These are phyloP conservation scores for Phytophthora citricola DNA, from an alignment of 352 stramenopile species.

Conservation along the genomic window DNA sequence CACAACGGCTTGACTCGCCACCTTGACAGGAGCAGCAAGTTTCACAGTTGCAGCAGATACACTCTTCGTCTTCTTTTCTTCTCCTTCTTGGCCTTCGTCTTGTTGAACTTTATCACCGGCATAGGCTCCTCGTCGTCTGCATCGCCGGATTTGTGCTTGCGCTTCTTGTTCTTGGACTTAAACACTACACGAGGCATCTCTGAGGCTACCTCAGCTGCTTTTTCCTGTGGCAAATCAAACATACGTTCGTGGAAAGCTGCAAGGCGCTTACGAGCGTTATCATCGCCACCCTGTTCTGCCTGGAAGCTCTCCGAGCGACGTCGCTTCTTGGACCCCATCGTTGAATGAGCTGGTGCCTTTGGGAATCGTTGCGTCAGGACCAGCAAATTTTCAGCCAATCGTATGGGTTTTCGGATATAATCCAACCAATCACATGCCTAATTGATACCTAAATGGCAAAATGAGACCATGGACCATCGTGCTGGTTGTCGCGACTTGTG, in stretches of 20 bases:
- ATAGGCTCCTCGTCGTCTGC: constrained; percentile 39
- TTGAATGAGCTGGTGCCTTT: constrained; percentile 21
- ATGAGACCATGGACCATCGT: constrained; percentile 21
- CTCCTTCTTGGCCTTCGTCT: constrained; percentile 25
- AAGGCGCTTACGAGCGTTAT: constrained; percentile 51
- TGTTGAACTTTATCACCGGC: constrained; percentile 45
- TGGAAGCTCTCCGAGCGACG: constrained; percentile 42
- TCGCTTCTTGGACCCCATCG: constrained; percentile 43
- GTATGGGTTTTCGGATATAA: not conserved
- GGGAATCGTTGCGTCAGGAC: constrained; percentile 11
- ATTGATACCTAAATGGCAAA: not conserved
- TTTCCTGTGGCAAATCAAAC: constrained; percentile 54
- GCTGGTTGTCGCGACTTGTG: constrained; percentile 7
- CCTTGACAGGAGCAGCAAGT: not conserved
- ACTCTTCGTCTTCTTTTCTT: constrained; percentile 38
- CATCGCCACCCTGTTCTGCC: constrained; percentile 16
- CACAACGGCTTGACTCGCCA: constrained; percentile 16
- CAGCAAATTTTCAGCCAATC: constrained; percentile 40
- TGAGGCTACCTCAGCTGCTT: not conserved
- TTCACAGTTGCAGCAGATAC: constrained; percentile 8
- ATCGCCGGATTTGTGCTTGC: constrained; percentile 31
- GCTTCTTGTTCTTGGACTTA: constrained; percentile 39
- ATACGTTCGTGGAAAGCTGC: constrained; percentile 61
- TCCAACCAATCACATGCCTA: constrained; percentile 1
- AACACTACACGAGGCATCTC: constrained; percentile 51